phyloP scores from a whole-genome alignment of 2,329 filamentous ascomycete genomes.

The Fusarium acutatum region DNA sequence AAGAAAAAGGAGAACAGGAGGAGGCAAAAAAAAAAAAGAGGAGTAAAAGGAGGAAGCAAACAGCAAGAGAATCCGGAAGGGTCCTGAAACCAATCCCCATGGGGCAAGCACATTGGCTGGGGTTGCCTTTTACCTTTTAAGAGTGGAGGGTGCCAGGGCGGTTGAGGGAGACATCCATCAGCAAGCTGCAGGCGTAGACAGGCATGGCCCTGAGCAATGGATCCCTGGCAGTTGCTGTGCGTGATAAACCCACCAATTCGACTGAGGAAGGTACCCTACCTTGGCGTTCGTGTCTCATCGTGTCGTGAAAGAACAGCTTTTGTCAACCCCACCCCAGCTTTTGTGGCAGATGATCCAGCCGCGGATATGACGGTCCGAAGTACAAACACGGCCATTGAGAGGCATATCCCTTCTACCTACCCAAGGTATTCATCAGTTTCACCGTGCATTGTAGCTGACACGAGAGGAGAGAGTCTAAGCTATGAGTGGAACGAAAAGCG shows the following conservation, averaged over 20 bases:
- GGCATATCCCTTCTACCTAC: constrained; percentile 18
- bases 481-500: constrained; percentile 22
- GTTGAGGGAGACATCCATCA: constrained; percentile 15
- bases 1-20: constrained; percentile 8
- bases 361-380: constrained; percentile 64
- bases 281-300: background rate
- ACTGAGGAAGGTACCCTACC: constrained; percentile 20
- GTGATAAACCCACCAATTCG: constrained; percentile 28
- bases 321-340: constrained; percentile 33
- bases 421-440: background rate
- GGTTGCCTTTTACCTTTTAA: constrained; percentile 1
- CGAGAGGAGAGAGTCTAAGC: constrained; percentile 30
- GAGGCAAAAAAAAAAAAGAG: constrained; percentile 12
- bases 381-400: constrained; percentile 26
- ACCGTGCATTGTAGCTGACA: constrained; percentile 17
- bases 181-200: constrained; percentile 15
- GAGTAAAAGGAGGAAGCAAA: background rate
- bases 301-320: constrained; percentile 9
- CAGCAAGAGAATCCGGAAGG: background rate
- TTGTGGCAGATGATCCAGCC: constrained; percentile 43
- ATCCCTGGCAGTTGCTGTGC: constrained; percentile 17
- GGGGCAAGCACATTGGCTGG: constrained; percentile 21
- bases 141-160: background rate
- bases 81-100: constrained; percentile 23
- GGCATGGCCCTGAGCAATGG: constrained; percentile 2